phyloP scores from a whole-genome alignment of 164 flowering plant species.

The Magnolia kwangsiensis region DNA sequence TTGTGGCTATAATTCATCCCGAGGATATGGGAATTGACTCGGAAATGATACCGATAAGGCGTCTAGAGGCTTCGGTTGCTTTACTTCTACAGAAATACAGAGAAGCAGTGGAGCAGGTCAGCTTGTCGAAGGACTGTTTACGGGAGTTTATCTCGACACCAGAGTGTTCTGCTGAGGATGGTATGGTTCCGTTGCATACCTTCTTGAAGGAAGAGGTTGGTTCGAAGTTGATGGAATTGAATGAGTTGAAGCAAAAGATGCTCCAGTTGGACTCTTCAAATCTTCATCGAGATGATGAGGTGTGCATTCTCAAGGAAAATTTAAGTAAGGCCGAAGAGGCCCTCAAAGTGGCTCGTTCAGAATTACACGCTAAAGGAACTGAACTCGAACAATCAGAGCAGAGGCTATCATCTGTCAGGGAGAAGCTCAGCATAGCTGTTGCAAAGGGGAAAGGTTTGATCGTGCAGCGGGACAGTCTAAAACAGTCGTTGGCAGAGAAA shows the following conservation, averaged over 20 bases:
- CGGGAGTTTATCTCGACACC: conserved; percentile 6
- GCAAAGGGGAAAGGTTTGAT: conserved; percentile 93
- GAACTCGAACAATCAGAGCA: conserved; percentile 93
- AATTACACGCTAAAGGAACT: conserved; percentile 47
- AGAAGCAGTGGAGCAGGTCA: conserved; percentile 37
- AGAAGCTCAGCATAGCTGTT: conserved; percentile 95
- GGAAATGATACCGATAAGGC: conserved; percentile 30
- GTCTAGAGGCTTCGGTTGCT: conserved; percentile 43
- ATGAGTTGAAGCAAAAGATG: conserved; percentile 44
- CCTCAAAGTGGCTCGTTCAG: conserved; percentile 32
- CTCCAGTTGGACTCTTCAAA: conserved; percentile 36
- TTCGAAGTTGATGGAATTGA: conserved; percentile 33
- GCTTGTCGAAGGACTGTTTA: conserved; percentile 15
- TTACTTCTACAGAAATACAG: conserved; percentile 52
- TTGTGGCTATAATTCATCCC: conserved; percentile 33
- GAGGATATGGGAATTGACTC: conserved; percentile 27
- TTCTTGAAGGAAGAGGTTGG: conserved; percentile 34
- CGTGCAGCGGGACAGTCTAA: conserved; percentile 82
- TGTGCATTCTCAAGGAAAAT: conserved; percentile 45
- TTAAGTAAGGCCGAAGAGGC: conserved; percentile 46
- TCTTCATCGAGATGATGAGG: conserved; percentile 54
- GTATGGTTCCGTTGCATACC: conserved; percentile 5
- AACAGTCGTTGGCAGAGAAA: conserved; percentile 72
- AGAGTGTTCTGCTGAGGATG: conserved; percentile 4
- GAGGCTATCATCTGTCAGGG: conserved; percentile 77